Conservation (phyloP, 139 green algal species). For the Chlamydomonas incerta region DNA sequence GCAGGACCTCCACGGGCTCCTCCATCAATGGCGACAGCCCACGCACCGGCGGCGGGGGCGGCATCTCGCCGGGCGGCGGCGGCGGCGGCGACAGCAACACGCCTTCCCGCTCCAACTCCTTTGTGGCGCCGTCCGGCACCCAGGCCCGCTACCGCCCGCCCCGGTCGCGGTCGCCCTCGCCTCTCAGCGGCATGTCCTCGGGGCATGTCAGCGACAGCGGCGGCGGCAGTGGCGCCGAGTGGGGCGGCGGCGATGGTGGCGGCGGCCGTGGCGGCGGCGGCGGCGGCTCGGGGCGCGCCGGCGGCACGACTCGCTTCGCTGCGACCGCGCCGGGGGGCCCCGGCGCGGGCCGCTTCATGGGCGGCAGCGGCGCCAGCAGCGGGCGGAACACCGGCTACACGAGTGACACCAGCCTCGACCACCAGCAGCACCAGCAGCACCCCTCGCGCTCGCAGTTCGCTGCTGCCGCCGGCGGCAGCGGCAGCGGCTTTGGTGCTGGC, state of each 20-base stretch:
- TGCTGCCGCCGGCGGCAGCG: background rate
- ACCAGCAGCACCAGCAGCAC: no score
- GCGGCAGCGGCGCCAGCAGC: background rate
- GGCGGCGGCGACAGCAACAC: background rate
- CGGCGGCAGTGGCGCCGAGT: background rate
- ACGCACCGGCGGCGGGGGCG: background rate
- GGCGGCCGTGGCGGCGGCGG: no score
- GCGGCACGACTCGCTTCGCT: background rate
- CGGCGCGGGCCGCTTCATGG: background rate
- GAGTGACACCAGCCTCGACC: no score
- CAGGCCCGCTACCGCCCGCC: background rate
- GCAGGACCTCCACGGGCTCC: background rate
- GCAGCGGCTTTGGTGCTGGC: no score
- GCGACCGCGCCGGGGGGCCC: background rate
- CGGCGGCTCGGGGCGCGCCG: background rate
- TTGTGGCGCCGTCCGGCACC: background rate
- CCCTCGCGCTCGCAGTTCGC: no score
- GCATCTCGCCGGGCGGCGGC: background rate
- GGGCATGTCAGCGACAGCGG: background rate
- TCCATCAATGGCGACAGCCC: background rate
- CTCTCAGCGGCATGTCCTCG: background rate
- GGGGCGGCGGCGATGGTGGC: background rate
- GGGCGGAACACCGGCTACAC: no score
- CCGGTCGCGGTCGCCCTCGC: slow-evolving; percentile 13
- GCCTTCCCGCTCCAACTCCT: slow-evolving; percentile 38